Evolutionary conservation across 805 yeast species (phyloP), one percentile per base, ranked within the genome.

Genomic region (Candida suzukii): DNA sequence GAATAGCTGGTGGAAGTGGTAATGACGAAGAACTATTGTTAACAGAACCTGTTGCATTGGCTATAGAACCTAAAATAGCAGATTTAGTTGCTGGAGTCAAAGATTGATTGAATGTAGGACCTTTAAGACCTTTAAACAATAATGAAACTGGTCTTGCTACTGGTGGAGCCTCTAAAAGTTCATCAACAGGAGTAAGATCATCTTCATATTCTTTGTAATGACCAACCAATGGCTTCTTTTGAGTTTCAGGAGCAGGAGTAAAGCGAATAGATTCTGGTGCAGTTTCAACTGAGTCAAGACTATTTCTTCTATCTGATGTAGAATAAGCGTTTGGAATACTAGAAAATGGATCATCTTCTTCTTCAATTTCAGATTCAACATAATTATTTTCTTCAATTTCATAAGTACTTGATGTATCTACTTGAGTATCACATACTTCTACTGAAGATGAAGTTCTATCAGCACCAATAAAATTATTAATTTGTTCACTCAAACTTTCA

Each of bases 101-200:
- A 1, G 54, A 28, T 4, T 57, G 47, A 32, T 71, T 71, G 46
- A 78, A 73, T 2, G 76, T 64, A 2, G 87, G 82, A 0, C 79
- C 84, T 41, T 64, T 70, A 41, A 81, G 56, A 0, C 88, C 88
- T 46, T 72, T 72, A 59, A 78, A 79, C 2, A 86, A 79, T 71
- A 71, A 64, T 9, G 57, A 70, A 11, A 12, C 22, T 31, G 32
- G 32, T n/a, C 10, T 16, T 29, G 19, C 7, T 17, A 31, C 11
- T 18, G 24, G 35, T 11, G 12, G 22, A 8, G 3, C 10, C 19
- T 4, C n/a, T 19, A 8, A n/a, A n/a, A n/a, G n/a, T n/a, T n/a
- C n/a, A n/a, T n/a, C n/a, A n/a, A n/a, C n/a, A n/a, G n/a, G n/a
- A n/a, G n/a, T n/a, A n/a, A n/a, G n/a, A 26, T 13, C 8, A 11